A percentile compares a stretch with the other conserved stretches of the same genome.
These are phyloP conservation scores for Imleria badia DNA, from an alignment of 768 basidiomycete species.

Conservation along the genomic window DNA sequence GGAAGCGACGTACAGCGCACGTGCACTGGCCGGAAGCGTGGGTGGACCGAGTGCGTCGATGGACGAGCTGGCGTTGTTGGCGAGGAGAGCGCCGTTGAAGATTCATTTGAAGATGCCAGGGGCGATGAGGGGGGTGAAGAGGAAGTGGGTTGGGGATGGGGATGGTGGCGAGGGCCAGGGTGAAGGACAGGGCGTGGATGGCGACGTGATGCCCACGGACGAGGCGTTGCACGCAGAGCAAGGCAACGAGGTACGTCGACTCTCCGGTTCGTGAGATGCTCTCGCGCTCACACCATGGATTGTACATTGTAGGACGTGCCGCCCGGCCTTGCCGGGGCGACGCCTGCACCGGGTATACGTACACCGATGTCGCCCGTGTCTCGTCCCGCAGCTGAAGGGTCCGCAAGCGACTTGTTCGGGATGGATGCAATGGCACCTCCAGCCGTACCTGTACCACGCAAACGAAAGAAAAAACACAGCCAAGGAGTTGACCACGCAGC, in stretches of 20 bases:
- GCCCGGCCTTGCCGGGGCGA: background rate
- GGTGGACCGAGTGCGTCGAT: slow-evolving; percentile 25
- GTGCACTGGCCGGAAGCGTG: too few species aligned
- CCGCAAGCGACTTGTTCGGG: too few species aligned
- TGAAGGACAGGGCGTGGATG: background rate
- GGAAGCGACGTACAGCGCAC: too few species aligned
- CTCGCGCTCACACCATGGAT: too few species aligned
- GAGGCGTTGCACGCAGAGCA: background rate
- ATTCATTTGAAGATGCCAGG: slow-evolving; percentile 10
- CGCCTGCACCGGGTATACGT: background rate
- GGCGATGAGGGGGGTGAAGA: slow-evolving; percentile 9
- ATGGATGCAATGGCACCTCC: too few species aligned
- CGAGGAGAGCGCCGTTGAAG: slow-evolving; percentile 13
- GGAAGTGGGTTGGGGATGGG: slow-evolving; percentile 9
- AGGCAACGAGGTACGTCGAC: background rate
- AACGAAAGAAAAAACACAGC: too few species aligned
- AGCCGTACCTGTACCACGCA: too few species aligned
- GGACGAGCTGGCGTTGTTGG: slow-evolving; percentile 14
- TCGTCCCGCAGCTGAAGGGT: background rate
- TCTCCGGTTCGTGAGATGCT: too few species aligned
- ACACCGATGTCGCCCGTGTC: background rate
- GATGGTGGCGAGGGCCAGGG: background rate
- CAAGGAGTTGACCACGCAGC: too few species aligned
- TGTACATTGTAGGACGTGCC: background rate
- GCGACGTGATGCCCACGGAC: background rate